phyloP scores from a whole-genome alignment of 2,329 filamentous ascomycete species.

The Aspergillus neotritici region DNA sequence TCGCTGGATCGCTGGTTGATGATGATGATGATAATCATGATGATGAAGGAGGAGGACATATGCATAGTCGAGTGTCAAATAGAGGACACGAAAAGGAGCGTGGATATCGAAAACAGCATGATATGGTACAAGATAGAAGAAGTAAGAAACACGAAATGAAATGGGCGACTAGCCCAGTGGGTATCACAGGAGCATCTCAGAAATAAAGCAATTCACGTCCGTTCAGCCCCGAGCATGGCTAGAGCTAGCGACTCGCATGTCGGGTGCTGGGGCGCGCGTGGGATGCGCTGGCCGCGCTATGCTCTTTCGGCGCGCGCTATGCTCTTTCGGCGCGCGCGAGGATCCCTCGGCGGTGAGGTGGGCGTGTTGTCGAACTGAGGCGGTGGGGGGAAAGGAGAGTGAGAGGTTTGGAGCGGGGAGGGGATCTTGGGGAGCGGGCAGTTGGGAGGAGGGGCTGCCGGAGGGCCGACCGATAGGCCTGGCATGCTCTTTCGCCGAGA shows the following conservation, averaged over 20 bases:
- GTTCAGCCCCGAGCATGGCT: too few species aligned
- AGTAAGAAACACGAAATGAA: too few species aligned
- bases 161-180: too few species aligned
- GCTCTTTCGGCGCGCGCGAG: constrained; percentile 7
- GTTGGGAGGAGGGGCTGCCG: constrained; percentile 28
- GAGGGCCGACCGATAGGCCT: constrained; percentile 26
- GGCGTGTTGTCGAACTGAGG: neutral
- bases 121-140: too few species aligned
- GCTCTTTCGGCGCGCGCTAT: constrained; percentile 8
- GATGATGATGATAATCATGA: too few species aligned
- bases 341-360: constrained; percentile 5
- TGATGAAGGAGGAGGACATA: constrained; percentile 7
- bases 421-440: constrained; percentile 32
- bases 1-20: constrained; percentile 11
- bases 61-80: constrained; percentile 9
- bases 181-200: too few species aligned
- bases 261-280: neutral
- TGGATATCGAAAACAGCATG: too few species aligned
- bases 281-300: constrained; percentile 1
- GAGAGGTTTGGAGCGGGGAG: constrained; percentile 10
- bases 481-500: constrained; percentile 31
- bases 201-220: too few species aligned
- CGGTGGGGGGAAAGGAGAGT: neutral
- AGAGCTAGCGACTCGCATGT: too few species aligned
- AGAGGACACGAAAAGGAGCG: constrained; percentile 7